Base-by-base conservation (phyloP, 2,329 filamentous ascomycete species). In the Neonectria coccinea region DNA sequence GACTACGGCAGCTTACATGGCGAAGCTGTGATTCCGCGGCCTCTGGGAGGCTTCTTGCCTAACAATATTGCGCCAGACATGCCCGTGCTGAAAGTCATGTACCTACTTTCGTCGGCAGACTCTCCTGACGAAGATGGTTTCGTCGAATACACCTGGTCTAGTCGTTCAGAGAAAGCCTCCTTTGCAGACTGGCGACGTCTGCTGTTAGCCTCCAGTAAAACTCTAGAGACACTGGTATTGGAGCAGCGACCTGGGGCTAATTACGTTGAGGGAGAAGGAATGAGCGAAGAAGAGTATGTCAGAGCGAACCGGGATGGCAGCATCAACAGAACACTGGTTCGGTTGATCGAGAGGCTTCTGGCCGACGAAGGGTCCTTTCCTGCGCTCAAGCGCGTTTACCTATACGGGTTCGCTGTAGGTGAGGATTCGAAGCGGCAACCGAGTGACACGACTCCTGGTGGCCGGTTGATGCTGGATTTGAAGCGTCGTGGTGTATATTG, bases 241-340 rank as follows among this genome's bases (percentile, higher is more conserved):
- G 65, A 71, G 4, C 69, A 70, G 8, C 56, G 67, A 1, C 62
- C 62, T 1, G 67, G 47, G 1, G 67, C 67, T 0, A 65, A 27
- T 22, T 44, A 2, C 31, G 59, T 33, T 54, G 67, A 5, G 67
- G 7, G 22, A 3, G 45, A 48, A n/a, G 12, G 6, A 10, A 9
- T 27, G 5, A 9, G 6, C 14, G 16, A n/a, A 4, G 12, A 12
- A 14, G 45, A 25, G 22, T 57, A 36, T 36, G 12, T 36, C 11
- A 36, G 33, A 12, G 3, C 1, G 33, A 36, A 36, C 12, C 33
- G 11, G 12, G 33, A 36, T 36, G 33, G 33, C 12, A 36, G 33
- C 14, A 36, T 36, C 33, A 36, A 36, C 12, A 36, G 33, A 6
- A 12, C 11, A 36, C 11, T 36, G 4, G 33, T 36, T 36, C 33